phyloP scores from a whole-genome alignment of 139 green algal genomes.

The Chloropicon primus region DNA sequence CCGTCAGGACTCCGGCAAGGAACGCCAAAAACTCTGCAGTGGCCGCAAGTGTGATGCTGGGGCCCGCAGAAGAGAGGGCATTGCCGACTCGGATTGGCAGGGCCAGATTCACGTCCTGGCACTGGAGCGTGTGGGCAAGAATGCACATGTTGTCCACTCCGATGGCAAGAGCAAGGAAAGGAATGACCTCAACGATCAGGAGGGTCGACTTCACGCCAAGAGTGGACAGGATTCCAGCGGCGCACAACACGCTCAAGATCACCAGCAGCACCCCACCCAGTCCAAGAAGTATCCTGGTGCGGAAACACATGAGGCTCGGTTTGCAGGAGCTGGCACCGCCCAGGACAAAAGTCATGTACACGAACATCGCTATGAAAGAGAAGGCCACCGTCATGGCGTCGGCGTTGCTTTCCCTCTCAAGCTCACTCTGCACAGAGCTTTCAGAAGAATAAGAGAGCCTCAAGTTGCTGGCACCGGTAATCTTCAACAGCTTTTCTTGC shows the following conservation, averaged over 20 bases:
- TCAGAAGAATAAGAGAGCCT: conserved; percentile 58
- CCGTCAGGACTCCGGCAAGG: conserved; percentile 44
- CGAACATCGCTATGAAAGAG: conserved; percentile 75
- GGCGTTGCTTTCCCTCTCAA: conserved; percentile 52
- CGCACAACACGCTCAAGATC: conserved; percentile 8
- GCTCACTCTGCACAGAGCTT: conserved; percentile 69
- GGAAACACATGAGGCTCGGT: conserved; percentile 19
- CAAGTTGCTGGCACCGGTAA: conserved; percentile 32
- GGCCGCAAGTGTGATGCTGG: conserved; percentile 75
- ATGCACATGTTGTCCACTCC: conserved; percentile 96
- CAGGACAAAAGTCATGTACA: conserved; percentile 61
- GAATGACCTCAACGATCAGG: conserved; percentile 80
- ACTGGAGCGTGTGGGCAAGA: conserved; percentile 54
- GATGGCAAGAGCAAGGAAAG: conserved; percentile 80
- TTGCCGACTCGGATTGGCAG: conserved; percentile 38
- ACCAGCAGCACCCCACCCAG: conserved; percentile 14
- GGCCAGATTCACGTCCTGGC: conserved; percentile 25
- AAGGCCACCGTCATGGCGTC: conserved; percentile 50
- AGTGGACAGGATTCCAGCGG: conserved; percentile 30
- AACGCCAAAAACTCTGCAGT: conserved; percentile 60
- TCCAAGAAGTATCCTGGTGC: not conserved
- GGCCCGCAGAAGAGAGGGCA: conserved; percentile 55
- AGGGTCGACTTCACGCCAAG: conserved; percentile 43
- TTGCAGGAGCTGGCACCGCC: conserved; percentile 5
- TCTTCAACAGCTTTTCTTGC: conserved; percentile 12